Conservation (phyloP, 225 moss, liverwort and hornwort species). For the Rhytidiadelphus loreus region DNA sequence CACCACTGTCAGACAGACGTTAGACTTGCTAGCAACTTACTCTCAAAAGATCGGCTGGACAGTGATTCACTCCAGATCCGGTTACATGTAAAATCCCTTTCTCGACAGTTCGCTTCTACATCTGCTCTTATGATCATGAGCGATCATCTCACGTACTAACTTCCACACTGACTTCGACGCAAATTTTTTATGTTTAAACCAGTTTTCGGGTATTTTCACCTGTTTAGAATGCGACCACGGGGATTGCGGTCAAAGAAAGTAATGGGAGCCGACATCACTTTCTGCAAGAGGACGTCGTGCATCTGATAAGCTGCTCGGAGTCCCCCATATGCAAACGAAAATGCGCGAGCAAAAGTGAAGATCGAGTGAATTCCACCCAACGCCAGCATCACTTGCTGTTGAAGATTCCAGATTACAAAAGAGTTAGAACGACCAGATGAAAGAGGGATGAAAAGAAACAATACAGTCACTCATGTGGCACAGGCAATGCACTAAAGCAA, state of each 20-base stretch:
- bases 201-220: conserved; percentile 24
- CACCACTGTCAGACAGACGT: neutral
- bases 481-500: neutral
- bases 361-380: conserved; percentile 66
- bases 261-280: conserved; percentile 69
- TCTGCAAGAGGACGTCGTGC: conserved; percentile 63
- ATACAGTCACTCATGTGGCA: neutral
- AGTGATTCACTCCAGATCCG: neutral
- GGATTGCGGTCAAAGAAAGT: conserved; percentile 96
- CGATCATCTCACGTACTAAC: neutral
- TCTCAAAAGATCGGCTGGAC: neutral
- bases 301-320: conserved; percentile 70
- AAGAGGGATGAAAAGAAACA: neutral
- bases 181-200: neutral
- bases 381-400: conserved; percentile 66
- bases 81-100: neutral
- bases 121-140: neutral
- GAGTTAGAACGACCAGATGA: neutral
- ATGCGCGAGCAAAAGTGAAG: conserved; percentile 67
- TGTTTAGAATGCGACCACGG: conserved; percentile 88
- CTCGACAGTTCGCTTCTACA: neutral
- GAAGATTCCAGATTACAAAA: neutral
- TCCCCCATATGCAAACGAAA: conserved; percentile 91
- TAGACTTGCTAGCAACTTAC: neutral
- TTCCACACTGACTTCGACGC: neutral